Evolutionary conservation across 2,329 filamentous ascomycete genomes (phyloP).

Genomic region (Periconia digitata): DNA sequence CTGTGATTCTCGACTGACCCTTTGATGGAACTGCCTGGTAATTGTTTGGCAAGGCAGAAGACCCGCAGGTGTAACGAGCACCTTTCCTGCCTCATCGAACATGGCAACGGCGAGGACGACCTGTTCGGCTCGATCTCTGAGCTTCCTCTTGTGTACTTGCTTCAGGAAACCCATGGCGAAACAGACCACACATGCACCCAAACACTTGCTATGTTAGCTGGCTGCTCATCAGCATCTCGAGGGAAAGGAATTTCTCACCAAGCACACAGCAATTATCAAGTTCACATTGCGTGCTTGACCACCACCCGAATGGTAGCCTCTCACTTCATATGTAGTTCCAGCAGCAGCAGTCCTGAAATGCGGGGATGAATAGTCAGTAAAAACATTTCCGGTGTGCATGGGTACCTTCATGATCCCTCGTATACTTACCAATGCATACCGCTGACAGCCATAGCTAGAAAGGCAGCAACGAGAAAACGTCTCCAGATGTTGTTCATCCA

Average conservation of each 20-base stretch:
- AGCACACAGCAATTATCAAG: constrained; percentile 70
- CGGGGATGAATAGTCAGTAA: no score
- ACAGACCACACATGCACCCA: constrained; percentile 43
- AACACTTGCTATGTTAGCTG: constrained; percentile 57
- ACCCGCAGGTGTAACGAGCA: constrained; percentile 71
- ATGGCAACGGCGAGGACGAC: constrained; percentile 61
- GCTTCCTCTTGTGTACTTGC: constrained; percentile 40
- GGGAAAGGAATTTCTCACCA: constrained; percentile 54
- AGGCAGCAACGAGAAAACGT: constrained; percentile 63
- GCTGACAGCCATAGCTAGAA: constrained; percentile 74
- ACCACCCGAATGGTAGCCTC: constrained; percentile 46
- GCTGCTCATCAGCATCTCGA: constrained; percentile 71
- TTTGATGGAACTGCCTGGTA: constrained; percentile 59
- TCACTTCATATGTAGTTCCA: constrained; percentile 68
- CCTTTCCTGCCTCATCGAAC: constrained; percentile 66
- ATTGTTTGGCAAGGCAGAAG: constrained; percentile 73
- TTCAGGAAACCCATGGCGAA: constrained; percentile 40
- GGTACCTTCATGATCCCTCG: no score
- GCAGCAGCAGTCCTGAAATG: constrained; percentile 69
- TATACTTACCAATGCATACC: constrained; percentile 95
- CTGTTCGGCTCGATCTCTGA: constrained; percentile 54
- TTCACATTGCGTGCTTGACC: constrained; percentile 60
- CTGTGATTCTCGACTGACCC: constrained; percentile 58
- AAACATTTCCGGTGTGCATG: no score
- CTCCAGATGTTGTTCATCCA: constrained; percentile 84